Base-by-base conservation (phyloP, 2,329 filamentous ascomycete species). In the Alternaria ethzedia region DNA sequence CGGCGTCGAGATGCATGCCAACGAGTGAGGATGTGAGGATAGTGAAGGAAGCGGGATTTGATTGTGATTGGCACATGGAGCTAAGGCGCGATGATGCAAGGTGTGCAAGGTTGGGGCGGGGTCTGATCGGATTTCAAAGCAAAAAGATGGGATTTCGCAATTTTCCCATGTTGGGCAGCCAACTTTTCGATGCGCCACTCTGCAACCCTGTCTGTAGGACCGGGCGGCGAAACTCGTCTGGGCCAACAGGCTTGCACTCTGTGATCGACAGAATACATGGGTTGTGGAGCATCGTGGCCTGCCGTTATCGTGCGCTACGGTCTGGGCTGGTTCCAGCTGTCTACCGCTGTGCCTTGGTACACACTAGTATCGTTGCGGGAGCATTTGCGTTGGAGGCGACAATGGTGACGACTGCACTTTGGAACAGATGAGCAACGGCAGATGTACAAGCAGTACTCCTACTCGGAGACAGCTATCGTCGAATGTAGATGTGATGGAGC, bases 101-200 rank as follows among this genome's bases (percentile, higher is more conserved):
- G 32, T 36, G 4, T 10, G 32, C 32, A 36, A 36, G 26, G 57
- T 30, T 15, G 36, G 46, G n/a, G 44, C 20, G 30, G 54, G 47
- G 28, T 21, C 11, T 49, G 6, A 64, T 61, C 47, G 62, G 47
- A 64, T 58, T 61, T 57, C 30, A 20, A 57, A 54, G 47, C 43
- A 17, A 15, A 25, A 57, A n/a, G 10, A 57, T 61, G 58, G 58
- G 6, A 61, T 45, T 64, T 54, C 25, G 5, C 30, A 36, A 43
- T 6, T 61, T 64, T 49, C 57, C 61, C 41, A 57, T 61, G 46
- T 13, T 13, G 6, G 11, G 4, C 8, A 28, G 17, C 26, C 43
- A 20, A 46, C 52, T 60, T 61, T 54, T 23, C 20, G 13, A 61
- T 61, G 25, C 46, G 45, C 52, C 52, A 36, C 51, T 47, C 58